Conservation (phyloP, 2,329 filamentous ascomycete species). For the Cercospora janseana region DNA sequence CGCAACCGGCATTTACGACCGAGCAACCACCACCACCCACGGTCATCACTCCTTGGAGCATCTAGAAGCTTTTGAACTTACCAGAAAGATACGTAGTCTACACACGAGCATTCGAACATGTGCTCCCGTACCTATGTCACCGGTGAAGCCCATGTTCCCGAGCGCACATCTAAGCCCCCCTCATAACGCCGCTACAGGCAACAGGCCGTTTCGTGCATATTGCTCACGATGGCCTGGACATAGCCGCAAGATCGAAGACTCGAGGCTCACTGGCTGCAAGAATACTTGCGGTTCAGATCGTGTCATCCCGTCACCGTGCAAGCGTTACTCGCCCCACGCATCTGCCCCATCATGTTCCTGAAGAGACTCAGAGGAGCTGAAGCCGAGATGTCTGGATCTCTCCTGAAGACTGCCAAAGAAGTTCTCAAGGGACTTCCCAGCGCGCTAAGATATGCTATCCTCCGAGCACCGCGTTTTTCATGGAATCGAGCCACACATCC, state of each 20-base stretch:
- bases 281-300: too few relatives aligned
- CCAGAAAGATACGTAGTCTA: too few relatives aligned
- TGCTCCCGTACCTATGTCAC: too few relatives aligned
- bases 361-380: too few relatives aligned
- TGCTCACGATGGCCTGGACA: not conserved
- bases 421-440: not conserved
- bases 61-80: too few relatives aligned
- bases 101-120: too few relatives aligned
- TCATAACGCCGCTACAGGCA: not conserved
- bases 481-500: not conserved
- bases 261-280: not conserved
- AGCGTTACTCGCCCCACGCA: too few relatives aligned
- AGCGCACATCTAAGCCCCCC: conserved; percentile 1
- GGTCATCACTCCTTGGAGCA: not conserved
- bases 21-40: not conserved
- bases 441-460: not conserved
- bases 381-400: not conserved
- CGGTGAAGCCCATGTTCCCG: too few relatives aligned
- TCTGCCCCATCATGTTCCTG: too few relatives aligned
- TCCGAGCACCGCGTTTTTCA: not conserved
- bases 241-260: not conserved
- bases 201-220: not conserved
- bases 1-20: not conserved
- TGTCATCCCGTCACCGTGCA: too few relatives aligned
- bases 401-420: not conserved